These are phyloP conservation scores for Saccharomycopsis guyanensis DNA, from an alignment of 805 yeast species.

Conservation along the genomic window DNA sequence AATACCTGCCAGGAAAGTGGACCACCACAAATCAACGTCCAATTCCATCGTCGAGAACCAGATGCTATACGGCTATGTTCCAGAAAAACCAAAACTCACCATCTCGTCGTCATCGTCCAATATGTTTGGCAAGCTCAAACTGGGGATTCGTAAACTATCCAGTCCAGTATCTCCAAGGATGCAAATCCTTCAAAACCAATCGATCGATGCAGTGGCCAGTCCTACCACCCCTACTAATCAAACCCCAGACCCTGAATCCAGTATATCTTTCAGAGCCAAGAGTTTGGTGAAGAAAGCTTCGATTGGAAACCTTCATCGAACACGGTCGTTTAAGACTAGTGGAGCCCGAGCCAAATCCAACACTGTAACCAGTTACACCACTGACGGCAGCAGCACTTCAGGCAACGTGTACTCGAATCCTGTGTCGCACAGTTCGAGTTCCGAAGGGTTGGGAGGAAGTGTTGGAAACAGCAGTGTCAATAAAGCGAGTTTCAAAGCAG, in stretches of 20 bases:
- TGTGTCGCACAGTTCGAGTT: neutral
- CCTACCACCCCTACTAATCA: neutral
- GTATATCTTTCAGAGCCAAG: constrained; percentile 3
- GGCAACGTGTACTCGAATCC: neutral
- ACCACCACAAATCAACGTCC: neutral
- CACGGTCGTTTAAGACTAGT: neutral
- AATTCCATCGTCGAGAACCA: constrained; percentile 4
- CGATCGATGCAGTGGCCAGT: neutral
- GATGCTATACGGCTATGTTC: too few relatives aligned
- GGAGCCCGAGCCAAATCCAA: constrained; percentile 9
- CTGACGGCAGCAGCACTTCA: neutral
- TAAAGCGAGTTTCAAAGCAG: neutral
- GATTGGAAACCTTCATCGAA: constrained; percentile 1
- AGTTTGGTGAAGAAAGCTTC: constrained; percentile 15
- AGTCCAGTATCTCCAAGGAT: constrained; percentile 9
- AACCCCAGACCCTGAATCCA: neutral
- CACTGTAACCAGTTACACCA: constrained; percentile 11
- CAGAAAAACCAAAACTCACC: constrained; percentile 4
- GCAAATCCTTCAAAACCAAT: neutral
- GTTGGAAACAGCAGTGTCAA: neutral
- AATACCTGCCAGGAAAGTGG: neutral
- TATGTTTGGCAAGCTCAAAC: constrained; percentile 12
- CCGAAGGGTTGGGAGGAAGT: neutral
- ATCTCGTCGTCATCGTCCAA: constrained; percentile 9
- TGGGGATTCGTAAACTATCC: constrained; percentile 10